Evolutionary conservation across 345 rosid species (phyloP).

Genomic region (Salix caprea): DNA sequence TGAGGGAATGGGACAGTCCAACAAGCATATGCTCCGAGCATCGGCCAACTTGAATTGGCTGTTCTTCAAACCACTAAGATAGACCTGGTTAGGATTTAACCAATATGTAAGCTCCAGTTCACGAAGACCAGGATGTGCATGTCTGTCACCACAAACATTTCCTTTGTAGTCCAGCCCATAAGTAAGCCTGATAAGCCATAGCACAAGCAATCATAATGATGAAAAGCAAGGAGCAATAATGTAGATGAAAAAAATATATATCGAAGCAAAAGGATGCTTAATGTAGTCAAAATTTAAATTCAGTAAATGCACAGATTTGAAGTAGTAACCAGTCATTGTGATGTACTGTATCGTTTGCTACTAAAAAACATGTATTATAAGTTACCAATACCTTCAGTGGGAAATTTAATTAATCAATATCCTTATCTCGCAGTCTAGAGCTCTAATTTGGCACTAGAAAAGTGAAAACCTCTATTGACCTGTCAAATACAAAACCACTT

Average conservation of each 20-base stretch:
- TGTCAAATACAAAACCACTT: too few relatives aligned
- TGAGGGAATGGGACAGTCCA: conserved; percentile 81
- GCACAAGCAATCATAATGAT: conserved; percentile 5
- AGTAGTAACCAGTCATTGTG: not conserved
- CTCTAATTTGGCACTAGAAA: not conserved
- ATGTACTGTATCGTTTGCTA: not conserved
- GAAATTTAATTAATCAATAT: not conserved
- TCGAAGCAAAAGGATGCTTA: not conserved
- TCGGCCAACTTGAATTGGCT: conserved; percentile 59
- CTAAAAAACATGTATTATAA: not conserved
- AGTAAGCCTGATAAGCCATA: conserved; percentile 62
- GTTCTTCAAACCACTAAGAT: conserved; percentile 83
- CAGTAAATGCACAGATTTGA: not conserved
- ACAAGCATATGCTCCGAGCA: conserved; percentile 83
- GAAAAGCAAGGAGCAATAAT: not conserved
- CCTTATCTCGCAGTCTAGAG: not conserved
- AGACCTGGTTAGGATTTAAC: conserved; percentile 93
- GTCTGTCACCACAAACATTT: conserved; percentile 84
- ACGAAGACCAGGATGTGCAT: conserved; percentile 65
- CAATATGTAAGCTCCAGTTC: conserved; percentile 81
- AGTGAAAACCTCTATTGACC: not conserved
- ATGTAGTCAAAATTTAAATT: not conserved
- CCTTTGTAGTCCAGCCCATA: conserved; percentile 96
- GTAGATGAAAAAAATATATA: not conserved
- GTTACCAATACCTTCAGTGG: not conserved